Evolutionary conservation across 768 basidiomycete species (phyloP).

Genomic region (Rhodosporidiobolus odoratus): DNA sequence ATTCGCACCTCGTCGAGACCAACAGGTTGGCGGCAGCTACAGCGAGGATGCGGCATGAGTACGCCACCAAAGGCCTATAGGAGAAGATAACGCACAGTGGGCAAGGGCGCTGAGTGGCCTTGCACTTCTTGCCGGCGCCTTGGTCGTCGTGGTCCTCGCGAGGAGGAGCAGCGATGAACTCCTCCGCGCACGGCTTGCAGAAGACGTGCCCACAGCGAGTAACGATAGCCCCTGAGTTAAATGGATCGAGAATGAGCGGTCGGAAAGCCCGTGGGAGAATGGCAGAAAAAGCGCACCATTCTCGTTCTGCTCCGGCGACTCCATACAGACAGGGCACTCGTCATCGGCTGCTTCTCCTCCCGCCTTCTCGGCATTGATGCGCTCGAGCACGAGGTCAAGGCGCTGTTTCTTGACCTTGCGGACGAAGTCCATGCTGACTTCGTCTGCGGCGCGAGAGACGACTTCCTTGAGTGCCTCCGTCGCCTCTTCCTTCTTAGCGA

Average conservation of each 20-base stretch:
- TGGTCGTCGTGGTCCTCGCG: constrained; percentile 47
- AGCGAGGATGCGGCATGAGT: constrained; percentile 49
- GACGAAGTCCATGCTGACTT: constrained; percentile 20
- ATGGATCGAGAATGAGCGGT: neutral
- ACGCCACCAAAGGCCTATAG: too few relatives aligned
- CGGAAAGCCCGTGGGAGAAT: neutral
- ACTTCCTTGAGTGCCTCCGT: constrained; percentile 49
- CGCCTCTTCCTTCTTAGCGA: constrained; percentile 4
- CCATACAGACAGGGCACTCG: constrained; percentile 59
- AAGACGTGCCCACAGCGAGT: constrained; percentile 61
- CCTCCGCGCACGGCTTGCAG: constrained; percentile 56
- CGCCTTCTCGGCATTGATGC: constrained; percentile 57
- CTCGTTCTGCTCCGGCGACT: neutral
- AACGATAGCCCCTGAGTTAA: constrained; percentile 48
- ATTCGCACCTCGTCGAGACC: constrained; percentile 44
- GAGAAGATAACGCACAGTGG: constrained; percentile 49
- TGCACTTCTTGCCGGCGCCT: constrained; percentile 43
- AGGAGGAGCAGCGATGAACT: constrained; percentile 40
- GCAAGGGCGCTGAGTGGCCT: constrained; percentile 54
- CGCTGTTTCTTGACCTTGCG: constrained; percentile 14
- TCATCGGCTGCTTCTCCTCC: constrained; percentile 54
- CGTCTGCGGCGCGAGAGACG: constrained; percentile 9
- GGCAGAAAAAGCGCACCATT: neutral
- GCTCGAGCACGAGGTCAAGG: constrained; percentile 45
- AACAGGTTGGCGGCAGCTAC: constrained; percentile 59